Evolutionary conservation across 768 basidiomycete genomes (phyloP), one percentile per base, ranked within the genome.

Genomic region (Psilocybe tampanensis): DNA sequence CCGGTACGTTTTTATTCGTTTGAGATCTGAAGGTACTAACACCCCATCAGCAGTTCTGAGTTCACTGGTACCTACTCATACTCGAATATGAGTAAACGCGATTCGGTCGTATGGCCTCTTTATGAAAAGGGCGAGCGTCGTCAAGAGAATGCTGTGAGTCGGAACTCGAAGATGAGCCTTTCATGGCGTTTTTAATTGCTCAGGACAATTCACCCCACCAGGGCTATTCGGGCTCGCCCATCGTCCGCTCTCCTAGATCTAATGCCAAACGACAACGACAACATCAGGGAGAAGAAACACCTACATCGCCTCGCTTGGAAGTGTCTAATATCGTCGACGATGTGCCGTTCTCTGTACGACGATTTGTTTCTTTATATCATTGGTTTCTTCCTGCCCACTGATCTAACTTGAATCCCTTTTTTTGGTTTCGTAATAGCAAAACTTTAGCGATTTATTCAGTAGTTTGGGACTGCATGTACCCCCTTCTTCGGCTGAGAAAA

Each of bases 401-500:
- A n/a, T n/a, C n/a, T n/a, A n/a, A n/a, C n/a, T n/a, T n/a, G n/a
- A n/a, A n/a, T n/a, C n/a, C n/a, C 15, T 33, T 23, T n/a, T 15
- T 41, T 17, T 24, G 4, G 9, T 24, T 29, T 43, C 29, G n/a
- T n/a, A n/a, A 47, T 51, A 76, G 74, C 69, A 69, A 44, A 72
- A 70, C 41, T 74, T 76, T 51, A 56, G 63, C 9, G 69, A 68
- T 42, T 47, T 74, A 9, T 65, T 75, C 42, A 67, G 68, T 8
- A 64, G 64, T 13, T 61, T 65, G 11, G 69, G 63, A 24, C 56
- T 64, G 17, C 52, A 60, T 19, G 23, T 52, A 11, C 41, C 56
- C 6, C 21, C 44, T 34, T 11, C 43, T 34, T 11, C 43, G 11
- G 39, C 7, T 17, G 52, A 32, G 11, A 44, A 48, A 33, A 50